Evolutionary conservation across 768 basidiomycete genomes (phyloP), one percentile per base, ranked within the genome.

Genomic region (Pleurotus tuoliensis): DNA sequence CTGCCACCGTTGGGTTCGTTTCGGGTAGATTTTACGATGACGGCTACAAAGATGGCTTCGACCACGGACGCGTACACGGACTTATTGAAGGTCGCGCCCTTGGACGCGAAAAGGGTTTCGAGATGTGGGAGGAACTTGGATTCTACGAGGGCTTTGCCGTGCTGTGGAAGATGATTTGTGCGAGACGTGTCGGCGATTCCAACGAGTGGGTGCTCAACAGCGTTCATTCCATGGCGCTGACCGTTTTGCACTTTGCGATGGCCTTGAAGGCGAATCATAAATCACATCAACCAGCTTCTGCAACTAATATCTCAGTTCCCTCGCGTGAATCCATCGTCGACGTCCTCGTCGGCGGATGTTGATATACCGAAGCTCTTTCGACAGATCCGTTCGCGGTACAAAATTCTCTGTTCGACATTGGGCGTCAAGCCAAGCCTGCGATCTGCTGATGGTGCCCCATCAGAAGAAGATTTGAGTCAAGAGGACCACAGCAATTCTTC

Each of bases 81-180:
- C 71, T 91, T 22, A 92, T 94, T 59, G 94, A 99, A 69, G 96
- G 96, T 7, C 79, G 94, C 12, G 88, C 89, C 0, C 78, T 98
- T 15, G 96, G 94, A 1, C 80, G 86, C 55, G 88, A 93, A 63
- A 94, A 96, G 63, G 92, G 90, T 0, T 98, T 87, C 69, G 94
- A 96, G 71, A 86, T 97, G 71, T 98, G 94, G 94, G 95, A 98
- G 69, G 96, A 99, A 69, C 80, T 99, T 11, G 94, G 92, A 1
- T 98, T 87, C 64, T 95, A 95, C 67, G 82, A 95, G 63, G 96
- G 94, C 4, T 88, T 89, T 62, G 92, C 92, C 2, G 59, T 64
- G 55, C 81, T 85, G 55, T 97, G 92, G 91, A 69, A 73, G 58
- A 75, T 75, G 1, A 71, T 90, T 53, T 73, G 74, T 41, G 63